phyloP scores from a whole-genome alignment of 768 basidiomycete species.

The Butyriboletus loyo region DNA sequence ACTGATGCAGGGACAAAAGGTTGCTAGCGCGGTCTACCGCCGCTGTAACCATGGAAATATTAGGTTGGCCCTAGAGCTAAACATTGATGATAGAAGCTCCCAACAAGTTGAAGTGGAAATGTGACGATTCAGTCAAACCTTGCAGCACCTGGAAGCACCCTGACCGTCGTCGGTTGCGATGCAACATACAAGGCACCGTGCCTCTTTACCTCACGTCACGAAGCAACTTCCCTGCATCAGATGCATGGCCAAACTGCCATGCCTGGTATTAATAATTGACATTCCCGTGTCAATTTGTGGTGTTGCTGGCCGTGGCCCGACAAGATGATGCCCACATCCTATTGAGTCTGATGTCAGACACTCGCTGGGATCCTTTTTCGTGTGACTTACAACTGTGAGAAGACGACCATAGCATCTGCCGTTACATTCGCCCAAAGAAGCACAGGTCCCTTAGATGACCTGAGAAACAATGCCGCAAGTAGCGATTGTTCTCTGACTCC shows the following conservation, averaged over 20 bases:
- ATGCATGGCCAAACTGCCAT: not conserved
- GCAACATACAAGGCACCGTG: not conserved
- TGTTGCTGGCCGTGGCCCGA: not conserved
- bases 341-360: not conserved
- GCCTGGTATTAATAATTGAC: not conserved
- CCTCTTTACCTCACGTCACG: slow-evolving; percentile 2
- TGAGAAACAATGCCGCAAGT: not conserved
- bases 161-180: not conserved
- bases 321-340: not conserved
- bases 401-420: not conserved
- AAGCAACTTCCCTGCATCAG: not conserved
- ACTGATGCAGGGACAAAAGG: slow-evolving; percentile 1
- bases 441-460: not conserved
- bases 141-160: not conserved
- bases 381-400: not conserved
- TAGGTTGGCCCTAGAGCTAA: no score
- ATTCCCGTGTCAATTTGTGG: not conserved
- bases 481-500: no score
- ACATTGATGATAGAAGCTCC: not conserved
- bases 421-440: not conserved
- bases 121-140: not conserved
- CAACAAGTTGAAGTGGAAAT: not conserved
- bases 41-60: not conserved
- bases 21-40: not conserved
- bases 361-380: not conserved